phyloP scores from a whole-genome alignment of 495 filamentous ascomycete species.

The Aspergillus nidulans region DNA sequence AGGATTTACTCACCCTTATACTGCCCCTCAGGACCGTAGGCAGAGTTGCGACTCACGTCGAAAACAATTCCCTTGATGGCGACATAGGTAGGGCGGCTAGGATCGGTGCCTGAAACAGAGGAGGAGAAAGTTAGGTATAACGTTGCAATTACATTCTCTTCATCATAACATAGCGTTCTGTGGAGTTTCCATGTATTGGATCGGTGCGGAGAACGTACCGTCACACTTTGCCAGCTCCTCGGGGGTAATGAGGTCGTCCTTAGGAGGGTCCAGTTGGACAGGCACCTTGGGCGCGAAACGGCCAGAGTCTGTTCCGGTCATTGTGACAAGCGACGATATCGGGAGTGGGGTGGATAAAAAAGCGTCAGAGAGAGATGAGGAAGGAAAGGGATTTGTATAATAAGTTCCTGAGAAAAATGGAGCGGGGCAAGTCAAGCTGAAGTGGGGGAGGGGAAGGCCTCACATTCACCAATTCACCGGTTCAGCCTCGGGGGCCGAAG shows the following conservation, averaged over 20 bases:
- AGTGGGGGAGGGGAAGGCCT: slow-evolving; percentile 19
- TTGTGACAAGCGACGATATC: slow-evolving; percentile 17
- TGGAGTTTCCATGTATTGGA: background rate
- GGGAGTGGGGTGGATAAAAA: background rate
- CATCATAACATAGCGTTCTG: background rate
- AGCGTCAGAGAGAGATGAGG: background rate
- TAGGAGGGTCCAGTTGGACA: slow-evolving; percentile 78
- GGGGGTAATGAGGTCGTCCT: slow-evolving; percentile 73
- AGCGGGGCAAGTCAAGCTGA: slow-evolving; percentile 16
- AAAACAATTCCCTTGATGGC: slow-evolving; percentile 97
- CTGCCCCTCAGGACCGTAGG: slow-evolving; percentile 75
- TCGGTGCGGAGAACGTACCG: slow-evolving; percentile 47
- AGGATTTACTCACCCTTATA: slow-evolving; percentile 85
- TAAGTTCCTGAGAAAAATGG: slow-evolving; percentile 4
- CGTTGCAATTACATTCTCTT: background rate
- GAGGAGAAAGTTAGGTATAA: background rate
- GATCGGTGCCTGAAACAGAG: slow-evolving; percentile 46
- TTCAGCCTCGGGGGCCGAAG: slow-evolving; percentile 5
- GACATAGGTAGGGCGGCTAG: slow-evolving; percentile 73
- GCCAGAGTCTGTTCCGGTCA: slow-evolving; percentile 40
- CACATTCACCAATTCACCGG: background rate
- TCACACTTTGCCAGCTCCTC: slow-evolving; percentile 77
- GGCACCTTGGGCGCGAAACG: slow-evolving; percentile 84
- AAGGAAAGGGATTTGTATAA: background rate
- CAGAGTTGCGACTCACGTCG: slow-evolving; percentile 81